Evolutionary conservation across 331 rosid genomes (phyloP).

Genomic region (Erythrophleum ivorense): DNA sequence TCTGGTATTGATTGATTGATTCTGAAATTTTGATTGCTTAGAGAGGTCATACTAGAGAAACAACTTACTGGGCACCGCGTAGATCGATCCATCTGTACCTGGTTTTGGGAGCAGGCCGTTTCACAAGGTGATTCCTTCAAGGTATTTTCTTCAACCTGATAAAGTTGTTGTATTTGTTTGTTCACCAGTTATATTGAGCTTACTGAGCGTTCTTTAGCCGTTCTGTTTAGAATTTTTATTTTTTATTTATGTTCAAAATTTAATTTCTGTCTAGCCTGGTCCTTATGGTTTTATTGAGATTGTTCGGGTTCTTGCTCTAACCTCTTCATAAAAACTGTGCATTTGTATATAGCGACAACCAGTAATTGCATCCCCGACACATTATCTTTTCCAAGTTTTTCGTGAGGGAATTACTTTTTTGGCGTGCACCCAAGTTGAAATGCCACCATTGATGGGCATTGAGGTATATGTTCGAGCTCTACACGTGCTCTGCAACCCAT

Average conservation of each 20-base stretch:
- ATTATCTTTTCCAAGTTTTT: conserved; percentile 89
- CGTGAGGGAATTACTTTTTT: conserved; percentile 92
- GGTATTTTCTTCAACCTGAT: conserved; percentile 43
- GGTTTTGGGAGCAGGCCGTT: conserved; percentile 91
- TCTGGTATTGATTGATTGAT: not conserved
- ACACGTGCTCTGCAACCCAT: conserved; percentile 7
- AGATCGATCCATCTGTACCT: conserved; percentile 88
- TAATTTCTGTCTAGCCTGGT: not conserved
- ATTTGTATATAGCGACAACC: conserved; percentile 67
- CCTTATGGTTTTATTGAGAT: not conserved
- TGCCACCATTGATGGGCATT: conserved; percentile 96
- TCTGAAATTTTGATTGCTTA: conserved; percentile 42
- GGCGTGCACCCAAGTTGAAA: conserved; percentile 96
- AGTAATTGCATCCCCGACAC: conserved; percentile 96
- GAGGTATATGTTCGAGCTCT: conserved; percentile 61
- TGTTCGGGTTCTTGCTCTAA: conserved; percentile 4
- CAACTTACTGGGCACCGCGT: conserved; percentile 94
- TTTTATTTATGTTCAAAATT: not conserved
- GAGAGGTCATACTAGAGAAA: conserved; percentile 96
- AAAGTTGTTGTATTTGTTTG: conserved; percentile 3
- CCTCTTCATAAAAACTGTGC: not conserved
- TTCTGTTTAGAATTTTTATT: not conserved
- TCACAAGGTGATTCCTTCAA: conserved; percentile 83
- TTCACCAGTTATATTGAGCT: not conserved
- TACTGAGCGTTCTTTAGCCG: not conserved